phyloP scores from a whole-genome alignment of 306 rosid species.

The Neltuma alba region DNA sequence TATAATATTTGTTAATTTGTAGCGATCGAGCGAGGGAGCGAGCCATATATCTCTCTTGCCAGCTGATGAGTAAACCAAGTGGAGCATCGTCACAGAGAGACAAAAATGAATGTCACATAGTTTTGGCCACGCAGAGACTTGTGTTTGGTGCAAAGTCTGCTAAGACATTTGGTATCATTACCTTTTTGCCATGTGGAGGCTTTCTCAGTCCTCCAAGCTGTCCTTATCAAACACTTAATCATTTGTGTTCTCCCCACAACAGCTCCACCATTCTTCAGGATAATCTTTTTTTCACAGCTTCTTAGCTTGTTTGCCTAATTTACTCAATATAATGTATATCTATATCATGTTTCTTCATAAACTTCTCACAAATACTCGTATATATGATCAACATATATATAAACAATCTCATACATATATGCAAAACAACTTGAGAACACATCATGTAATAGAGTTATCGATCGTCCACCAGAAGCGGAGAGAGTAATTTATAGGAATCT shows the following conservation, averaged over 20 bases:
- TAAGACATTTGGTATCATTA: conserved; percentile 64
- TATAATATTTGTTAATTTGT: too few species aligned
- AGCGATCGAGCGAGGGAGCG: too few species aligned
- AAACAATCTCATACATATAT: neutral
- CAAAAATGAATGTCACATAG: conserved; percentile 35
- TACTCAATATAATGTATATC: neutral
- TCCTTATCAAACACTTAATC: conserved; percentile 55
- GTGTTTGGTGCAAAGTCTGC: conserved; percentile 51
- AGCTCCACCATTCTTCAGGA: conserved; percentile 35
- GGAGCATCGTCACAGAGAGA: conserved; percentile 9
- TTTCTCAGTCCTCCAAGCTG: conserved; percentile 53
- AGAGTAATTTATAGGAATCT: neutral
- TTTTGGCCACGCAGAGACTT: conserved; percentile 35
- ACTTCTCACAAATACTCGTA: neutral
- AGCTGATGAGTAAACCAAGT: neutral
- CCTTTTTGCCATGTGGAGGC: conserved; percentile 48
- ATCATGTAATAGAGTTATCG: neutral
- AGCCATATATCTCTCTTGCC: neutral
- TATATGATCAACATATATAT: neutral
- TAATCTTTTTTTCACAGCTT: neutral
- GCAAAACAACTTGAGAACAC: neutral
- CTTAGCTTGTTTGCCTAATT: neutral
- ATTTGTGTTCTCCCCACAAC: conserved; percentile 45
- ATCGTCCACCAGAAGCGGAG: neutral
- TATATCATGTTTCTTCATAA: neutral